Conservation (phyloP, 495 filamentous ascomycete genomes). For the Penicillium atrosanguineum region DNA sequence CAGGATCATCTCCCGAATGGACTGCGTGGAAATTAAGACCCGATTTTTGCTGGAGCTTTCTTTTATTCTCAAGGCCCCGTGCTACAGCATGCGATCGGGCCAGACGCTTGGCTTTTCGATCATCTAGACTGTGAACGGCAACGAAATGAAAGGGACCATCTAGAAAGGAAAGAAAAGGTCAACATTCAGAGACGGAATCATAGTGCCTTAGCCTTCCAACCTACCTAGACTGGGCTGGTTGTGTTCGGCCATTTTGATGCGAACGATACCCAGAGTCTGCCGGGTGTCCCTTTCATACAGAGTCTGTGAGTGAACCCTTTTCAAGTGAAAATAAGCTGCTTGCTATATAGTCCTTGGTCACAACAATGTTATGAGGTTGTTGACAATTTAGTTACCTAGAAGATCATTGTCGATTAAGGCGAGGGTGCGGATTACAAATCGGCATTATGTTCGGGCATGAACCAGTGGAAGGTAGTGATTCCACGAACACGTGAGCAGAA, state of each 20-base stretch:
- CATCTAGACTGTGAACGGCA: constrained; percentile 23
- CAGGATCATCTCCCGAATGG: constrained; percentile 2
- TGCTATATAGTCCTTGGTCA: too few relatives aligned
- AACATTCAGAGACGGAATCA: neutral
- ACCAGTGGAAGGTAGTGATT: too few relatives aligned
- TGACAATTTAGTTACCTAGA: too few relatives aligned
- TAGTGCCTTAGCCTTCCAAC: neutral
- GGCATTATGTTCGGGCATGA: too few relatives aligned
- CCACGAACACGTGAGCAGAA: too few relatives aligned
- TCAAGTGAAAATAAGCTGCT: too few relatives aligned
- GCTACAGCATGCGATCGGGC: constrained; percentile 36
- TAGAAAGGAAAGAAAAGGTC: neutral
- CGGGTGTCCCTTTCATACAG: too few relatives aligned
- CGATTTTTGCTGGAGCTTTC: constrained; percentile 26
- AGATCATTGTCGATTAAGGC: too few relatives aligned
- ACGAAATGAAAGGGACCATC: constrained; percentile 27
- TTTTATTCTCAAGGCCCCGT: constrained; percentile 31
- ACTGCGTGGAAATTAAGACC: constrained; percentile 26
- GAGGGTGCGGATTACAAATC: too few relatives aligned
- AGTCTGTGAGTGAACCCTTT: too few relatives aligned
- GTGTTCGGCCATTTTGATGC: neutral
- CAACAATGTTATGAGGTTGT: too few relatives aligned
- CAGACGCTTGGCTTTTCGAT: constrained; percentile 16
- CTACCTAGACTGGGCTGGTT: neutral
- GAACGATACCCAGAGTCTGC: neutral